phyloP scores from a whole-genome alignment of 1,284 basidiomycete genomes.

The Melanopsichium pennsylvanicum region DNA sequence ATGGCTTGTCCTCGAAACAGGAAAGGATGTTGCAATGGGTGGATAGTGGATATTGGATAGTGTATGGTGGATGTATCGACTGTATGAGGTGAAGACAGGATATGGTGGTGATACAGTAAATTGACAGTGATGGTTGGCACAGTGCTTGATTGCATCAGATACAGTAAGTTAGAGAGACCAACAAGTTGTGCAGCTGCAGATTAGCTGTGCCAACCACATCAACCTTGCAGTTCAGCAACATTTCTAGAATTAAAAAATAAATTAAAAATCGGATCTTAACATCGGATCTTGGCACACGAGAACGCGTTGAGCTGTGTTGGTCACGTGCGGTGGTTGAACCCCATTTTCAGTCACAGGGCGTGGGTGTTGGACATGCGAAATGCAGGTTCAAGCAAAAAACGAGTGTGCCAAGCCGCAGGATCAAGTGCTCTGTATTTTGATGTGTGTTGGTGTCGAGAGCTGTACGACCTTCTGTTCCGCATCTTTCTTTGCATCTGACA shows the following conservation, averaged over 20 bases:
- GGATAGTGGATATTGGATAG: neutral
- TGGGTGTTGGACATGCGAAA: neutral
- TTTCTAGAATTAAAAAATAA: too few relatives aligned
- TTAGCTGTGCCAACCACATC: too few relatives aligned
- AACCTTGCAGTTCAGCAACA: too few relatives aligned
- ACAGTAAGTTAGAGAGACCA: constrained; percentile 5
- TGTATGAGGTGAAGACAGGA: neutral
- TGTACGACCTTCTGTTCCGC: neutral
- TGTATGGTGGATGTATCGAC: neutral
- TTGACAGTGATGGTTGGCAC: neutral
- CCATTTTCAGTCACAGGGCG: neutral
- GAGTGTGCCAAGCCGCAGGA: too few relatives aligned
- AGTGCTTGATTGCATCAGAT: neutral
- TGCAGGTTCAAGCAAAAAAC: neutral
- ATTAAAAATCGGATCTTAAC: too few relatives aligned
- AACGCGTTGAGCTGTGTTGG: constrained; percentile 10
- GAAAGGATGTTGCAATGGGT: neutral
- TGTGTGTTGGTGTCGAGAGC: neutral
- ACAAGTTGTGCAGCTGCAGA: constrained; percentile 11
- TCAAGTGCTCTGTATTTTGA: too few relatives aligned
- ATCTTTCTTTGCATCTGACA: neutral
- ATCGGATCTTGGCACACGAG: constrained; percentile 3
- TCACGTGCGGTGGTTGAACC: constrained; percentile 1
- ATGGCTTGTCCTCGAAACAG: neutral
- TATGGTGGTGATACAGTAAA: neutral